Evolutionary conservation across 768 basidiomycete genomes (phyloP).

Genomic region (Mycena indigotica): DNA sequence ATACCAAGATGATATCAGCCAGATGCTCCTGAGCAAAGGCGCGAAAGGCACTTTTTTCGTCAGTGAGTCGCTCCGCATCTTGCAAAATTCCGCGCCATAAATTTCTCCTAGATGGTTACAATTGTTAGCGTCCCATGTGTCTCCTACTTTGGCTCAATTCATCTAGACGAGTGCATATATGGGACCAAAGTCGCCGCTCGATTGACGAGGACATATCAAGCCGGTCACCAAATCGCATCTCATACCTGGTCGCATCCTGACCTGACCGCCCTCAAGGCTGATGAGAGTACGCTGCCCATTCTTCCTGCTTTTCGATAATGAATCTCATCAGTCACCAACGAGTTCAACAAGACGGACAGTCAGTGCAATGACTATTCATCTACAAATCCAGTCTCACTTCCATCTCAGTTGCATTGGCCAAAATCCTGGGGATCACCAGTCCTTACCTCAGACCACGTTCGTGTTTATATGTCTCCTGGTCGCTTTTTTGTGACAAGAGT

Average conservation of each 20-base stretch:
- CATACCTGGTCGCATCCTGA: constrained; percentile 37
- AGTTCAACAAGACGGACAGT: constrained; percentile 16
- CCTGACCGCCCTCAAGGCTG: constrained; percentile 26
- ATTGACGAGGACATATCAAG: constrained; percentile 26
- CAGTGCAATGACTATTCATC: not conserved
- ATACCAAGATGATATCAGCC: constrained; percentile 22
- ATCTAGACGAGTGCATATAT: constrained; percentile 34
- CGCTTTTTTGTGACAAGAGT: not conserved
- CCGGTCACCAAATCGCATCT: constrained; percentile 36
- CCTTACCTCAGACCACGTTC: constrained; percentile 13
- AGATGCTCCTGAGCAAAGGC: constrained; percentile 14
- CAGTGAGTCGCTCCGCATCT: constrained; percentile 15
- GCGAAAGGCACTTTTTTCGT: constrained; percentile 40
- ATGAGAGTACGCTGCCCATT: constrained; percentile 21
- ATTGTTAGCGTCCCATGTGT: constrained; percentile 13
- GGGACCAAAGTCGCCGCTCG: constrained; percentile 19
- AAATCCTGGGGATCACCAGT: constrained; percentile 29
- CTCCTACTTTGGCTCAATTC: not conserved
- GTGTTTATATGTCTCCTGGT: not conserved
- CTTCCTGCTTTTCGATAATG: not conserved
- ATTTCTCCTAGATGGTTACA: constrained; percentile 20
- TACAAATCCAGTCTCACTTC: not conserved
- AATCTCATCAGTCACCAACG: constrained; percentile 3
- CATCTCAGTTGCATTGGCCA: not conserved
- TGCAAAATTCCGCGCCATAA: not conserved